Percentiles rank a stretch among this genome's conserved stretches.
Conservation (phyloP, 345 rosid species). For the Gossypium anomalum region DNA sequence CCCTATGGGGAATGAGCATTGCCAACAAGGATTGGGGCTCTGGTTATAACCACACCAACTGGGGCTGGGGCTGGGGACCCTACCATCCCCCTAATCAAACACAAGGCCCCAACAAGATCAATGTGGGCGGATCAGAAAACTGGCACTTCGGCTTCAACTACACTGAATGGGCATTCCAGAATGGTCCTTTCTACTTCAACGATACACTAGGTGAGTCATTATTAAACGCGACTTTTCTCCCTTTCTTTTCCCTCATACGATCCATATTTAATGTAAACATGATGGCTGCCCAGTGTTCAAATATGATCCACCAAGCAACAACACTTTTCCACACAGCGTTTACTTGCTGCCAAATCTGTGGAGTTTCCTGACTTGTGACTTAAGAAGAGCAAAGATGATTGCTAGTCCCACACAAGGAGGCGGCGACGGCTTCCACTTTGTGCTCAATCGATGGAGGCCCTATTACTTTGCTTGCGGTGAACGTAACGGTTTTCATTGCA, state of each 20-base stretch:
- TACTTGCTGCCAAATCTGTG: too few species aligned
- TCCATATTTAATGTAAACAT: too few species aligned
- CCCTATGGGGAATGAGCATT: slow-evolving; percentile 23
- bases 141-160: slow-evolving; percentile 66
- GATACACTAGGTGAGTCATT: slow-evolving; percentile 53
- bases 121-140: slow-evolving; percentile 58
- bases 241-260: too few species aligned
- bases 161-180: slow-evolving; percentile 49
- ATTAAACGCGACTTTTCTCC: not conserved
- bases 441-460: slow-evolving; percentile 36
- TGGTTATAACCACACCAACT: not conserved
- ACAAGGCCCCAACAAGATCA: slow-evolving; percentile 34
- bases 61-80: slow-evolving; percentile 18
- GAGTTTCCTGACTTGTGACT: not conserved
- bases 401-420: slow-evolving; percentile 50
- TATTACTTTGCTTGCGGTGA: slow-evolving; percentile 69
- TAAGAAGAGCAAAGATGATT: slow-evolving; percentile 37
- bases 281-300: too few species aligned
- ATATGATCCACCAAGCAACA: too few species aligned
- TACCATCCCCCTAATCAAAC: slow-evolving; percentile 8
- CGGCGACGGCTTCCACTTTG: slow-evolving; percentile 58
- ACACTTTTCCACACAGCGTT: too few species aligned
- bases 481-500: slow-evolving; percentile 56
- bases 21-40: slow-evolving; percentile 16
- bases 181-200: slow-evolving; percentile 52